phyloP scores from a whole-genome alignment of 2,329 filamentous ascomycete genomes.

The Fonsecaea multimorphosa region DNA sequence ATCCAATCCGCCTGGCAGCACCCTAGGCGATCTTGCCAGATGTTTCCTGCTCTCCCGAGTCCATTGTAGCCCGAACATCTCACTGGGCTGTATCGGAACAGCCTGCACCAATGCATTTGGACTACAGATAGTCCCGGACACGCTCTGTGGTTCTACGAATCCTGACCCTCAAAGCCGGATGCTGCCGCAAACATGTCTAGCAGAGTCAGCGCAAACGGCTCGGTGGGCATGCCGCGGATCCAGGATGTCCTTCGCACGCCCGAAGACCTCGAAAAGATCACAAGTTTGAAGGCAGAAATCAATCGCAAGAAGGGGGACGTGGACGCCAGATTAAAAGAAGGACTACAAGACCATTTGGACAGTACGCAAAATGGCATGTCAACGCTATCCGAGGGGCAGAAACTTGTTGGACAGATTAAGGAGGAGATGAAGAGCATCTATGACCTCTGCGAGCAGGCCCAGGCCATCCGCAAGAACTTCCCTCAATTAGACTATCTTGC shows the following conservation, averaged over 20 bases:
- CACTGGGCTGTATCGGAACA: not conserved
- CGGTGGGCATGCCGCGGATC: conserved; percentile 72
- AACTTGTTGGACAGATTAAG: conserved; percentile 89
- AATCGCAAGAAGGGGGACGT: conserved; percentile 90
- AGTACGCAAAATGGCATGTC: conserved; percentile 92
- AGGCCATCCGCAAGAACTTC: conserved; percentile 97
- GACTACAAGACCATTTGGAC: conserved; percentile 89
- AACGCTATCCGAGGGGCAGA: conserved; percentile 85
- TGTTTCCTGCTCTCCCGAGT: not conserved
- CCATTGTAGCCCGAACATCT: not conserved
- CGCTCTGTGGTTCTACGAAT: conserved; percentile 49
- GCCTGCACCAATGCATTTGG: not conserved
- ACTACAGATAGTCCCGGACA: not conserved
- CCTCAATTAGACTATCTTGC: conserved; percentile 72
- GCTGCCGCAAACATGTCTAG: conserved; percentile 43
- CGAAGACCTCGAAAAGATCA: conserved; percentile 96
- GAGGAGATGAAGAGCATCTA: conserved; percentile 99
- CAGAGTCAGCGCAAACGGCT: conserved; percentile 60
- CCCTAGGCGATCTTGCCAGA: not conserved
- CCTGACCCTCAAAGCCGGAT: conserved; percentile 23
- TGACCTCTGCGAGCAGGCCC: conserved; percentile 93
- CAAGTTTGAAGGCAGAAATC: conserved; percentile 87
- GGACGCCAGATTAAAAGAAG: conserved; percentile 86
- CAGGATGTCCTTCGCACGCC: conserved; percentile 92
- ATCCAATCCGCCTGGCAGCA: not conserved